Conservation (phyloP, 306 rosid species). For the Comarum palustre region DNA sequence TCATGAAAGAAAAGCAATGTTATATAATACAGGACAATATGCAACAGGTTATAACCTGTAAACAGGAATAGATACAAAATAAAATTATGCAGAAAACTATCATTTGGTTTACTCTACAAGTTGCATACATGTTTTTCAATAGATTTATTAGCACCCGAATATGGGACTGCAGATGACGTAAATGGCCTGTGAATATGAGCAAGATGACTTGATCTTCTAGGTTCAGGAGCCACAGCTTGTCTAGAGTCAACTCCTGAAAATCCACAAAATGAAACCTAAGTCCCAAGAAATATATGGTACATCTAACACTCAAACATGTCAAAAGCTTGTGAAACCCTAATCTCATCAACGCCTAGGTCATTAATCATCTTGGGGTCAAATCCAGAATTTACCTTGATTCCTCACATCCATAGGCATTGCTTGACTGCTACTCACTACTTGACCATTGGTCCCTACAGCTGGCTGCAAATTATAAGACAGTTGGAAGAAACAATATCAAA, state of each 20-base stretch:
- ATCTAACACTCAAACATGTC: not conserved
- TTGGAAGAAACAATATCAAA: not conserved
- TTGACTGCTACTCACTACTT: constrained; percentile 11
- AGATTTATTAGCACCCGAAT: constrained; percentile 30
- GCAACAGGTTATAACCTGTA: not conserved
- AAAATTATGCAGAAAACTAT: not conserved
- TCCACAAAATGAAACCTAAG: constrained; percentile 1
- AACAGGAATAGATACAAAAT: not conserved
- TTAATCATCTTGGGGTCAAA: not conserved
- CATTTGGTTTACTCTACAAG: constrained; percentile 17
- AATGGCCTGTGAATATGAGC: constrained; percentile 29
- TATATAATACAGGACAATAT: not conserved
- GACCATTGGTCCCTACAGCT: not conserved
- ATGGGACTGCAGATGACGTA: constrained; percentile 40
- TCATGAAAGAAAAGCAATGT: not conserved
- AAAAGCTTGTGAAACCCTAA: not conserved
- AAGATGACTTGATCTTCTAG: not conserved
- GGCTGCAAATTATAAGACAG: constrained; percentile 2
- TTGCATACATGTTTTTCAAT: constrained; percentile 45
- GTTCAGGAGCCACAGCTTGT: not conserved
- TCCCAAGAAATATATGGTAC: not conserved
- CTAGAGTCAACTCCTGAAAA: constrained; percentile 12
- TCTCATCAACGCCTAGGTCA: not conserved
- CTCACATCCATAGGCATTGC: constrained; percentile 13
- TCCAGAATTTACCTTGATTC: constrained; percentile 8